Conservation (phyloP, 768 basidiomycete genomes). For the Rhizopogon vinicolor region DNA sequence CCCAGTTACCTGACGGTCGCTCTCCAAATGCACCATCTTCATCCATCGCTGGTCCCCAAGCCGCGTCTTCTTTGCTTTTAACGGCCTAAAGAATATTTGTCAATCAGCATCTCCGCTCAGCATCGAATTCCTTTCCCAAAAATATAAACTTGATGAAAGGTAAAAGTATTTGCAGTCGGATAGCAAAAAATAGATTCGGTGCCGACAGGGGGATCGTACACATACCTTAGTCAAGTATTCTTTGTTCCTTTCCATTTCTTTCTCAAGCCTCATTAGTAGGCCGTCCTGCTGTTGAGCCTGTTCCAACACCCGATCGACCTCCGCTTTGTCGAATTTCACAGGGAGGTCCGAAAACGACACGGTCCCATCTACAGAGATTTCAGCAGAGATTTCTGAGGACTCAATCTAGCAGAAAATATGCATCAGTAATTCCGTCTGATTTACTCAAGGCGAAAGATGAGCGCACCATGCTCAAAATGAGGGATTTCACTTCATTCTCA, state of each 20-base stretch:
- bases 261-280: conserved; percentile 18
- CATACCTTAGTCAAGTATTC: conserved; percentile 72
- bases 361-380: conserved; percentile 61
- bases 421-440: neutral
- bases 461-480: conserved; percentile 73
- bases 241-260: conserved; percentile 49
- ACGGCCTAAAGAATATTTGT: conserved; percentile 16
- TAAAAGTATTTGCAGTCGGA: neutral
- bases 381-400: conserved; percentile 62
- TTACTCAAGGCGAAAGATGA: neutral
- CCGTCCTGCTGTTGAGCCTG: conserved; percentile 46
- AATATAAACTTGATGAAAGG: neutral
- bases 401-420: conserved; percentile 50
- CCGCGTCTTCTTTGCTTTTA: conserved; percentile 23
- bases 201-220: neutral
- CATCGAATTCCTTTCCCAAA: neutral
- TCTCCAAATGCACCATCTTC: conserved; percentile 18
- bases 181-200: neutral
- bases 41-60: conserved; percentile 21
- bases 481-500: conserved; percentile 49
- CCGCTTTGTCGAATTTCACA: conserved; percentile 50
- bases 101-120: neutral
- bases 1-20: conserved; percentile 15
- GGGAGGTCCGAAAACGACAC: conserved; percentile 71
- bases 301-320: conserved; percentile 56